Evolutionary conservation across 73 alveolate genomes (phyloP), one percentile per base, ranked within the genome.

Genomic region (Paramecium tetraurelia): DNA sequence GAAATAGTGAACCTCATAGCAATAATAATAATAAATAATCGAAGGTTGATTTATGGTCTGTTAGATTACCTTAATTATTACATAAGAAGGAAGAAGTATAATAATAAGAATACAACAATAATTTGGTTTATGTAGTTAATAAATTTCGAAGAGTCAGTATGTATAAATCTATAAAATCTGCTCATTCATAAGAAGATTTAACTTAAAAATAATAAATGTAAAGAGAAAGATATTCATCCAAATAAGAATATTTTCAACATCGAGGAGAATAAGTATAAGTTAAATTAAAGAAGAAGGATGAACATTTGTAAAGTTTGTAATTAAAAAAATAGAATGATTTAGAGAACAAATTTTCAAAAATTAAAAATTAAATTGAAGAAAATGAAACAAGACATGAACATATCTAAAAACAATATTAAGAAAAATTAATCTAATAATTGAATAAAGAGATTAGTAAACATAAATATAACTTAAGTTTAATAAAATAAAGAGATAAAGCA

Each of bases 71-170:
- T 22, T 31, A 63, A 31, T 31, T 63, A 31, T 63, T 63, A 6
- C 46, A 31, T 31, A 63, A 63, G 46, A 63, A 63, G 5, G 84
- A 63, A 63, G 46, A 63, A 63, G 46, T 63, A 14, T 7, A 63
- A 12, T 33, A 63, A 63, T 27, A 63, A 31, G 84, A 63, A 63
- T 63, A 31, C 12, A 10, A 63, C 1, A 63, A 63, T 63, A 63
- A 63, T 33, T 63, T 63, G 46, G 84, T 63, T 63, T 63, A 63
- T 63, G 84, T 63, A 24, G 84, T 63, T 12, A 63, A 63, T 63
- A 63, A 63, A 27, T 63, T 63, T 33, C 20, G 46, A 63, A 63
- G 48, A 63, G 46, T 31, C 4, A 31, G 41, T 20, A 31, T 41
- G 10, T 63, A 63, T 31, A 63, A 33, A 63, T 22, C 84, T 0